Evolutionary conservation across 331 rosid species (phyloP).

Genomic region (Arachis monticola): DNA sequence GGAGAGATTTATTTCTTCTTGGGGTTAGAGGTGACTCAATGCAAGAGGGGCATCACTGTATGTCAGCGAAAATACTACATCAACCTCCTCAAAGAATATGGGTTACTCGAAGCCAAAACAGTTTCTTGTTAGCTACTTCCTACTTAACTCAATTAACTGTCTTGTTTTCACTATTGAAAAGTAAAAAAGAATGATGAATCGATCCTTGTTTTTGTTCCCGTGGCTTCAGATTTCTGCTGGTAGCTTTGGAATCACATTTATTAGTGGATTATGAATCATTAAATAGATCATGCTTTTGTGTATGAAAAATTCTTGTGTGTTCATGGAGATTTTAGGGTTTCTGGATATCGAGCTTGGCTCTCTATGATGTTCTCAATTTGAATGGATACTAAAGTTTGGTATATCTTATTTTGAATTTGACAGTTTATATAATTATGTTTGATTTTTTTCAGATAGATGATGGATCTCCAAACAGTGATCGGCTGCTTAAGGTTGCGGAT

Average conservation of each 20-base stretch:
- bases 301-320: too few species aligned
- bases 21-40: too few species aligned
- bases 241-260: conserved; percentile 10
- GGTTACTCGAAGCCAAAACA: too few species aligned
- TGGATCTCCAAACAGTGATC: conserved; percentile 67
- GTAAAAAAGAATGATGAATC: conserved; percentile 9
- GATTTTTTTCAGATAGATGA: conserved; percentile 63
- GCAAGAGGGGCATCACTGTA: too few species aligned
- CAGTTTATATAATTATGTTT: conserved; percentile 8
- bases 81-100: too few species aligned
- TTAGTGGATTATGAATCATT: conserved; percentile 19
- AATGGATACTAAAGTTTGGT: conserved; percentile 33
- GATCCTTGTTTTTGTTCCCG: conserved; percentile 7
- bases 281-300: neutral
- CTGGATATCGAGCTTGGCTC: neutral
- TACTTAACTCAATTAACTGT: neutral
- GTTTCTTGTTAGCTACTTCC: too few species aligned
- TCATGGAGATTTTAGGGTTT: neutral
- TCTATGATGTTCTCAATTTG: conserved; percentile 10
- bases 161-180: conserved; percentile 8
- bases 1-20: too few species aligned
- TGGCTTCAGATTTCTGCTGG: conserved; percentile 21
- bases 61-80: too few species aligned
- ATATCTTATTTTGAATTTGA: conserved; percentile 26
- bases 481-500: conserved; percentile 55